phyloP scores from a whole-genome alignment of 495 filamentous ascomycete species.

The Hyaloscypha variabilis region DNA sequence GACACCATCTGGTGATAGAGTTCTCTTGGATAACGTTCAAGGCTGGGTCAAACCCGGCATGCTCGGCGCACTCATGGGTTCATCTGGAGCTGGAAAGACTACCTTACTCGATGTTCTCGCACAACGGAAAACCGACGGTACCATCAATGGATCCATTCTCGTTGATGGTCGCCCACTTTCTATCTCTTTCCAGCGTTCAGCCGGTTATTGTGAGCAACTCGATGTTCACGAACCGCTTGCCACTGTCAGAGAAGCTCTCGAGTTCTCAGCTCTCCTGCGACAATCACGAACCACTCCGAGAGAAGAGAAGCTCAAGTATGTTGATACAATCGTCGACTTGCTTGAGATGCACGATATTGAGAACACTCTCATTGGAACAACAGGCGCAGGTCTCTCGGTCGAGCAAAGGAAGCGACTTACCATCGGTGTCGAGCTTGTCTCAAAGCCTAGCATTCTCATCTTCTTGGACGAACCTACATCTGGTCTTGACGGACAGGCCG shows the following conservation, averaged over 20 bases:
- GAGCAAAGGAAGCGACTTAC: conserved; percentile 89
- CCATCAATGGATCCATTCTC: conserved; percentile 48
- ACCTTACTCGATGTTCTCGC: conserved; percentile 47
- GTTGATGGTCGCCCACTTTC: conserved; percentile 50
- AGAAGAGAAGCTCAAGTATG: conserved; percentile 83
- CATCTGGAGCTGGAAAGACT: conserved; percentile 64
- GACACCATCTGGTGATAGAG: conserved; percentile 58
- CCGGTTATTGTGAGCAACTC: conserved; percentile 48
- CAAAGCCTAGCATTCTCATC: conserved; percentile 67
- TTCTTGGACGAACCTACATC: conserved; percentile 74
- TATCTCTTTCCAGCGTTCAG: conserved; percentile 47
- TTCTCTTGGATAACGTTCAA: conserved; percentile 70
- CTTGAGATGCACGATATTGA: conserved; percentile 87
- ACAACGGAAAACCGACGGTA: conserved; percentile 51
- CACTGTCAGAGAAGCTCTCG: conserved; percentile 85
- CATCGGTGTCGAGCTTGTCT: conserved; percentile 70
- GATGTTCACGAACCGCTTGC: conserved; percentile 49
- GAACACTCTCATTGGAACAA: conserved; percentile 81
- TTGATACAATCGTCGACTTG: conserved; percentile 86
- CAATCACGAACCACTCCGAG: conserved; percentile 71
- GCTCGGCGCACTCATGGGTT: conserved; percentile 77
- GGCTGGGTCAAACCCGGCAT: conserved; percentile 82
- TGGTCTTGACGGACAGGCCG: conserved; percentile 66
- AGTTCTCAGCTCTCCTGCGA: conserved; percentile 80
- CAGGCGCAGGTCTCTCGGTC: conserved; percentile 87